Conservation (phyloP, 2,329 filamentous ascomycete species). For the Fusarium devonianum region DNA sequence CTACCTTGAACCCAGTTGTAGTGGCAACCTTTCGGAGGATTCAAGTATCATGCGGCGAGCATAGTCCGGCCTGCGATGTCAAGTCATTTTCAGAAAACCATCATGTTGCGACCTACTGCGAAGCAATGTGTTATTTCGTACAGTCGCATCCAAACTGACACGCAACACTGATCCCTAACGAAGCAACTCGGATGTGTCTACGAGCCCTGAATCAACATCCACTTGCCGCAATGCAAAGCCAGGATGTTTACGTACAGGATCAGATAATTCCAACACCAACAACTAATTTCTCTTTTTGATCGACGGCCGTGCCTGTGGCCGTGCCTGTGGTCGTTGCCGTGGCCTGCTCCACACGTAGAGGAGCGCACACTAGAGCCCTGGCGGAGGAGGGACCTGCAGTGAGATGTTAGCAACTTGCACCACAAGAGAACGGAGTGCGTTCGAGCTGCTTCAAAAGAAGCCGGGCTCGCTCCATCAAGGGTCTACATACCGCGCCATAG, state of each 20-base stretch:
- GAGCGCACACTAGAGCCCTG: conserved; percentile 53
- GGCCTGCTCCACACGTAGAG: neutral
- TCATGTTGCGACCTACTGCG: conserved; percentile 32
- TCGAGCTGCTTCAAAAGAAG: neutral
- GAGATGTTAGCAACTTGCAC: conserved; percentile 23
- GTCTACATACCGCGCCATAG: conserved; percentile 68
- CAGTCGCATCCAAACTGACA: conserved; percentile 21
- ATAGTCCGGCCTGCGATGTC: conserved; percentile 25
- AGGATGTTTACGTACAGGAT: conserved; percentile 35
- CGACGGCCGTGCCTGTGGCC: conserved; percentile 7
- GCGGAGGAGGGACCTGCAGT: conserved; percentile 61
- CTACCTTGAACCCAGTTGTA: conserved; percentile 5
- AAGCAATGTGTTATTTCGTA: conserved; percentile 27
- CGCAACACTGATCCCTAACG: conserved; percentile 20
- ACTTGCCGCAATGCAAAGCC: conserved; percentile 30
- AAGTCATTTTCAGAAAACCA: conserved; percentile 29
- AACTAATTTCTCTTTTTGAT: conserved; percentile 4
- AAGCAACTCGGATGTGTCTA: conserved; percentile 28
- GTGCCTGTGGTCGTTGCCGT: no score
- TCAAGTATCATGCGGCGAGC: conserved; percentile 18
- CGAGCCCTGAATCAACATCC: conserved; percentile 34
- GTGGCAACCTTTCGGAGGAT: conserved; percentile 2
- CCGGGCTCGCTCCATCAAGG: neutral
- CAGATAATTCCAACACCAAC: conserved; percentile 19
- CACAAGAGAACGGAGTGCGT: neutral